Base-by-base conservation (phyloP, 805 yeast species). In the Barnettozyma siamensis region DNA sequence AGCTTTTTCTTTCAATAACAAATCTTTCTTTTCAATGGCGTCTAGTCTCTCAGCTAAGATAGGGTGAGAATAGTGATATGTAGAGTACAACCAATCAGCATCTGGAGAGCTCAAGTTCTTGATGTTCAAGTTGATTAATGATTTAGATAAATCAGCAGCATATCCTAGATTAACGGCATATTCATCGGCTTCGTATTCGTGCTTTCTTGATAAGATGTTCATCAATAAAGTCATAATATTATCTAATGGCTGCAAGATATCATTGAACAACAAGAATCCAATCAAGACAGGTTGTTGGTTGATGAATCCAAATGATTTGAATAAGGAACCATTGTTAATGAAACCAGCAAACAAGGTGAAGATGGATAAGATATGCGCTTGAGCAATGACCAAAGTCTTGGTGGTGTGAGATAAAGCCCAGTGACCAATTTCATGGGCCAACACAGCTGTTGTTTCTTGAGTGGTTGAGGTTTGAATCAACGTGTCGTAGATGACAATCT, bases 391-490 rank as follows among this genome's bases (percentile, higher is more conserved):
- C 55, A 93, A 64, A 72, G 83, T 75, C 59, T 80, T 80, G n/a
- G 89, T 69, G 46, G 89, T 83, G 63, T 93, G 99, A 44, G 83
- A 80, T 60, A 84, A 73, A 54, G 83, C 81, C 99, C 99, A 93
- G 63, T 93, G 99, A 38, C 99, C 99, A 52, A 93, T 83, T 68
- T 93, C 99, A 59, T 93, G 99, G n/a, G 95, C 98, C 49, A 91
- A 72, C 1, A 93, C 96, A 39, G 98, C 97, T 39, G 88, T 87
- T 31, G 88, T 86, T 64, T 93, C 95, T 33, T 73, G 75, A 23
- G 77, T 74, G 24, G 88, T 66, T 27, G 88, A 80, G 44, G 86
- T 83, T 46, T 85, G 78, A 49, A 93, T 82, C 66, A 93, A 75
- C 9, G 97, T 93, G 55, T 93, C 99, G 59, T 72, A 93, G 33